Evolutionary conservation across 202 grass and related monocot genomes (phyloP), one percentile per base, ranked within the genome.

Genomic region (Digitaria exilis): DNA sequence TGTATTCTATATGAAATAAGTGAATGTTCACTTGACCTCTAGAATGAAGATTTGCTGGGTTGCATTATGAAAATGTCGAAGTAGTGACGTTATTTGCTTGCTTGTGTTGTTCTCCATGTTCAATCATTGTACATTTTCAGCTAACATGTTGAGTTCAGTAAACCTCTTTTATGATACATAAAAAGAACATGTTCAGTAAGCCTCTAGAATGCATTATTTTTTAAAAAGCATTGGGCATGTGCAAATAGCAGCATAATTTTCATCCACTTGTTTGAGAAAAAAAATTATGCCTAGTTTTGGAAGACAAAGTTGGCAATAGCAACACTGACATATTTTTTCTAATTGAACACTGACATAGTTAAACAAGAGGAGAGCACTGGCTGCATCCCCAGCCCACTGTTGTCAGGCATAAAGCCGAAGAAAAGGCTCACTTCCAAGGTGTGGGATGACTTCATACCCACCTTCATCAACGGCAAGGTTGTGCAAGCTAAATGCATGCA

Each of bases 401-500:
- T 37, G 5, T 3, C 35, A 37, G 35, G 35, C 35, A 37, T 37
- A 37, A 37, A 37, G 35, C 35, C 35, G 35, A 37, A 37, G 35
- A 37, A 37, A 37, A 37, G 35, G 35, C 35, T 37, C 35, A 37
- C 35, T 37, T 37, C 35, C 35, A 37, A 37, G 35, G 35, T 37
- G 35, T 37, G 35, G 35, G 35, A 37, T 37, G 35, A 37, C 35
- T 37, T 37, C 35, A 37, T 37, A 18, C 78, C 85, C 71, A 82
- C 80, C 34, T 76, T 52, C 18, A 19, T 54, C 0, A 30, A 56
- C 0, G 52, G 12, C 17, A 82, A 62, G 62, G 4, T 87, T 5
- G 63, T 0, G 13, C 58, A 2, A 54, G 71, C 71, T 42, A 72
- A 82, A 58, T 83, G 85, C 66, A 78, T 65, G 73, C 73, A 57